phyloP scores from a whole-genome alignment of 2,329 filamentous ascomycete species.

The Sphaerulina vaccinii region DNA sequence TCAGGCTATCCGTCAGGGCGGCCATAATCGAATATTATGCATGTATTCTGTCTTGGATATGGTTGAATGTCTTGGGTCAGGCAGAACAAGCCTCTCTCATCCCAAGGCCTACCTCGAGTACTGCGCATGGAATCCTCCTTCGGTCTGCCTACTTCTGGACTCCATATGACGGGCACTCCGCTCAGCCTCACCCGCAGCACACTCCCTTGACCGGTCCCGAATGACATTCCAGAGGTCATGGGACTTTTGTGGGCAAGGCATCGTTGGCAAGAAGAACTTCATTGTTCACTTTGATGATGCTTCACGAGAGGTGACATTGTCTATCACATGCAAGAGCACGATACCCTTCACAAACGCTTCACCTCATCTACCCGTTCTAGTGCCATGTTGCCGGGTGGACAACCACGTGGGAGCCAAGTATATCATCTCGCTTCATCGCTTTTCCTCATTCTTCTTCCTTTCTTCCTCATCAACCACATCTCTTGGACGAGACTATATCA shows the following conservation, averaged over 20 bases:
- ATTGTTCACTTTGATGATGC: too few relatives aligned
- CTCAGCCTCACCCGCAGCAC: not conserved
- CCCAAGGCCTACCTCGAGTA: too few relatives aligned
- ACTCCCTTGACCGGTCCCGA: conserved; percentile 3
- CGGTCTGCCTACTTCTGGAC: too few relatives aligned
- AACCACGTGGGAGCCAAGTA: not conserved
- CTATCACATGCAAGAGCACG: conserved; percentile 8
- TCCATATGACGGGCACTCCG: not conserved
- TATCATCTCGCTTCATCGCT: not conserved
- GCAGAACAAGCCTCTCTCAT: too few relatives aligned
- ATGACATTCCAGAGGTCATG: not conserved
- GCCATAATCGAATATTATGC: conserved; percentile 1
- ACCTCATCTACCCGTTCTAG: conserved; percentile 1
- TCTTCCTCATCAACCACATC: not conserved
- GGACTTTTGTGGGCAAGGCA: not conserved
- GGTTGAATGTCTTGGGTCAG: too few relatives aligned
- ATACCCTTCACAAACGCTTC: not conserved
- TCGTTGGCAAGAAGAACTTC: too few relatives aligned
- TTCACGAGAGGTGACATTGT: too few relatives aligned
- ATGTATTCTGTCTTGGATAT: too few relatives aligned
- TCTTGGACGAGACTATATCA: too few relatives aligned
- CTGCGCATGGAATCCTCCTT: too few relatives aligned
- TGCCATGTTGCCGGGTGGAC: not conserved
- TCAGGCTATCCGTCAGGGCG: conserved; percentile 13
- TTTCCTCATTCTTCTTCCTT: not conserved